Evolutionary conservation across 192 early-diverging fungal genomes (phyloP).

Genomic region (Kappamyces sp.): DNA sequence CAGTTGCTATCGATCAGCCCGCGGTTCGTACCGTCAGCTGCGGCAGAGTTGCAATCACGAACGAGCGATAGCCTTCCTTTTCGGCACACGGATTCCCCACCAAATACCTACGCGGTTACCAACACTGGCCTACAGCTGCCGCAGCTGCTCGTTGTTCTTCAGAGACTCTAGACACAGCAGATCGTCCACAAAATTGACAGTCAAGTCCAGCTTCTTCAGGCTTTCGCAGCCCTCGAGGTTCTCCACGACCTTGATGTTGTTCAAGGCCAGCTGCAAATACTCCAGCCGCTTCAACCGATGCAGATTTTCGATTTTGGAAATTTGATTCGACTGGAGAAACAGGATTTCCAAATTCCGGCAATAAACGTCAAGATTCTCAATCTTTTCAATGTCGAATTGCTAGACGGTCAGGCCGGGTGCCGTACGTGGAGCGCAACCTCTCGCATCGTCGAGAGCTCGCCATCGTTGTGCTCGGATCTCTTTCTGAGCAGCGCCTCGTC

Average conservation of each 20-base stretch:
- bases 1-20: constrained; percentile 22
- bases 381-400: constrained; percentile 60
- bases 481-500: constrained; percentile 42
- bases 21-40: constrained; percentile 40
- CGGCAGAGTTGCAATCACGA: constrained; percentile 46
- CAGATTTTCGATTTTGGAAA: constrained; percentile 54
- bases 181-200: constrained; percentile 56
- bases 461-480: constrained; percentile 58
- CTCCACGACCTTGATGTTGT: constrained; percentile 52
- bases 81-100: constrained; percentile 50
- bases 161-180: constrained; percentile 39
- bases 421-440: constrained; percentile 48
- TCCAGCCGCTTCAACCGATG: constrained; percentile 49
- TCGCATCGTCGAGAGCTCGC: constrained; percentile 47
- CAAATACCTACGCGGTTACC: constrained; percentile 31
- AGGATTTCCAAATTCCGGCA: constrained; percentile 54
- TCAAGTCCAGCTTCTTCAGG: constrained; percentile 51
- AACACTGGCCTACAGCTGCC: constrained; percentile 37
- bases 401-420: neutral
- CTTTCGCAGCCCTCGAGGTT: constrained; percentile 55
- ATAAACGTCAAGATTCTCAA: constrained; percentile 55
- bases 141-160: constrained; percentile 30
- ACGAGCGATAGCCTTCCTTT: constrained; percentile 45
- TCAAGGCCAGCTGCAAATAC: constrained; percentile 55
- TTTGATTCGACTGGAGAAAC: constrained; percentile 54